A percentile compares a stretch with the other conserved stretches of the same genome.
Conservation (phyloP, 1,284 basidiomycete genomes). For the Apiotrichum gracile region DNA sequence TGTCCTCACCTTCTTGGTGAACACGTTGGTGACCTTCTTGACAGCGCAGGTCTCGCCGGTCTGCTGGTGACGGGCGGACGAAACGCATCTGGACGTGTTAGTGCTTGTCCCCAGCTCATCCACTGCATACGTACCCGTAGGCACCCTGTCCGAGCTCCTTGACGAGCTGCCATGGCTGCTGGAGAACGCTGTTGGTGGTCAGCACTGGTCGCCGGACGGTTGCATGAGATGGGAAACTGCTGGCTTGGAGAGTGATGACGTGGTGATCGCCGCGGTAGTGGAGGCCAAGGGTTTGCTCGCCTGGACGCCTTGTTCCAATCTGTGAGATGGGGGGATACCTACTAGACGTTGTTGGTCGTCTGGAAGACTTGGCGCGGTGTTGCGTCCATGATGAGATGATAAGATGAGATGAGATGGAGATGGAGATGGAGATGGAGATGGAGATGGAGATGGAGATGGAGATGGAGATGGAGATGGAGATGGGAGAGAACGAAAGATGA, state of each 20-base stretch:
- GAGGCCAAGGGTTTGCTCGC: background rate
- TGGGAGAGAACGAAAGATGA: background rate
- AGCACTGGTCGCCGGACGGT: background rate
- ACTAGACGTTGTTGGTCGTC: conserved; percentile 46
- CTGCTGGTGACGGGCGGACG: conserved; percentile 73
- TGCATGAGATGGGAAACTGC: background rate
- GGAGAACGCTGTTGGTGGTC: conserved; percentile 56
- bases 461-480: background rate
- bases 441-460: background rate
- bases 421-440: background rate
- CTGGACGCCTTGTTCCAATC: background rate
- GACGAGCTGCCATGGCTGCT: conserved; percentile 84
- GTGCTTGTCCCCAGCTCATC: background rate
- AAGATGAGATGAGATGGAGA: background rate
- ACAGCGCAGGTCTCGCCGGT: conserved; percentile 79
- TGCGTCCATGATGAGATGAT: conserved; percentile 35
- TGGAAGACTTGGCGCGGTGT: conserved; percentile 46
- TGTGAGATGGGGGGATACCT: conserved; percentile 10
- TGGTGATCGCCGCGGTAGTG: too few relatives aligned
- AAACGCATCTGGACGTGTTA: conserved; percentile 56
- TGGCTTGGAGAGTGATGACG: background rate
- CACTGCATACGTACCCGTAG: conserved; percentile 56
- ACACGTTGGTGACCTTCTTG: conserved; percentile 81
- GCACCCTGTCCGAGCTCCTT: conserved; percentile 94
- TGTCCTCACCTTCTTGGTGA: conserved; percentile 61